Evolutionary conservation across 2,329 filamentous ascomycete species (phyloP).

Genomic region (Pleomassaria siparia): DNA sequence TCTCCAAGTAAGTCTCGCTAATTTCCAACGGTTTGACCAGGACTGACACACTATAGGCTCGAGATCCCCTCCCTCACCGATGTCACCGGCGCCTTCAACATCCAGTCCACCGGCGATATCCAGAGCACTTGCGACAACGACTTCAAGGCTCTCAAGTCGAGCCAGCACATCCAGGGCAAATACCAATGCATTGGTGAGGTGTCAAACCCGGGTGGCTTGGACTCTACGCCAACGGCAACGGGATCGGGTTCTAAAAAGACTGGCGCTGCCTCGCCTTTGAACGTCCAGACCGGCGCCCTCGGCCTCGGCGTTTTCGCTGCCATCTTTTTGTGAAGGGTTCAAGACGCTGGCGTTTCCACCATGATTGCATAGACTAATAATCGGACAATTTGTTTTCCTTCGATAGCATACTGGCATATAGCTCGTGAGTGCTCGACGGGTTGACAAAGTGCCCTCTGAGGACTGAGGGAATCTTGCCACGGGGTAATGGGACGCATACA

Average conservation of each 20-base stretch:
- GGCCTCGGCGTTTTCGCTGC: conserved; percentile 51
- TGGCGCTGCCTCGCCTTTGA: conserved; percentile 44
- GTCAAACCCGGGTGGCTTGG: conserved; percentile 39
- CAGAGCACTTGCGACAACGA: conserved; percentile 39
- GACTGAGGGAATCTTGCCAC: conserved; percentile 25
- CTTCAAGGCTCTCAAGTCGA: conserved; percentile 45
- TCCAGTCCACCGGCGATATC: conserved; percentile 50
- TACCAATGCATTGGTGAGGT: conserved; percentile 46
- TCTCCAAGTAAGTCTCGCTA: conserved; percentile 67
- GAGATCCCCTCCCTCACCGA: conserved; percentile 59
- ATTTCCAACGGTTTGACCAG: background rate
- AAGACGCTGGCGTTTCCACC: conserved; percentile 40
- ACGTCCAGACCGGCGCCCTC: conserved; percentile 45
- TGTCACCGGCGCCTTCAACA: conserved; percentile 54
- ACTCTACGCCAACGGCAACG: conserved; percentile 38
- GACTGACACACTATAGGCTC: conserved; percentile 59
- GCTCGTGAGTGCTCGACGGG: conserved; percentile 23
- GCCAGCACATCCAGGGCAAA: conserved; percentile 46
- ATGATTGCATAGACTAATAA: conserved; percentile 44
- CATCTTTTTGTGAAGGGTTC: conserved; percentile 48
- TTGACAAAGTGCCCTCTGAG: conserved; percentile 23
- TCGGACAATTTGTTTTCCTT: conserved; percentile 32
- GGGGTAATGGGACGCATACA: conserved; percentile 31
- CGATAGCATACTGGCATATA: conserved; percentile 35
- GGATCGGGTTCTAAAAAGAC: conserved; percentile 19